A percentile compares a stretch with the other conserved stretches of the same genome.
These are phyloP conservation scores for Hyphopichia buzzinii DNA, from an alignment of 1,139 yeast genomes.

Conservation along the genomic window DNA sequence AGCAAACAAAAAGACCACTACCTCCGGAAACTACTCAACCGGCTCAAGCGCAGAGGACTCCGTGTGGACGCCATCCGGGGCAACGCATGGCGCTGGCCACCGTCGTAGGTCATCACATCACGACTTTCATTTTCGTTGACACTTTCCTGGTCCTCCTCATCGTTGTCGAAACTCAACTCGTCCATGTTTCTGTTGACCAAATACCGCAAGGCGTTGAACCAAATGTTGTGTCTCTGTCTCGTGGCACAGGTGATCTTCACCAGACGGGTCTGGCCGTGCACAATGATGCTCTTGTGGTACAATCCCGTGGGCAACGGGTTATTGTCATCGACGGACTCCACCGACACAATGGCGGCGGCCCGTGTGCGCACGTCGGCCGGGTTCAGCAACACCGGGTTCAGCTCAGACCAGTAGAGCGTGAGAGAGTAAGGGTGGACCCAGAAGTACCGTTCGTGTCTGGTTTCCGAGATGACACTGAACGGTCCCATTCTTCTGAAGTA, in stretches of 20 bases:
- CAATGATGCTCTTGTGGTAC: conserved; percentile 78
- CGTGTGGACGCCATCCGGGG: conserved; percentile 28
- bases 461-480: conserved; percentile 69
- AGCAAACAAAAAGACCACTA: no score
- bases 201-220: conserved; percentile 85
- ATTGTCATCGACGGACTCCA: conserved; percentile 77
- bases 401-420: conserved; percentile 85
- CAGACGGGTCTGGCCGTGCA: conserved; percentile 66
- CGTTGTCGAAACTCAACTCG: conserved; percentile 50
- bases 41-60: conserved; percentile 1
- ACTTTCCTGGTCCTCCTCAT: conserved; percentile 18
- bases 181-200: conserved; percentile 68
- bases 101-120: conserved; percentile 12
- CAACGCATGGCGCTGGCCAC: conserved; percentile 30
- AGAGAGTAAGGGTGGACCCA: conserved; percentile 96
- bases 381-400: conserved; percentile 74
- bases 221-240: conserved; percentile 83
- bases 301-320: conserved; percentile 91
- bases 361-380: conserved; percentile 65
- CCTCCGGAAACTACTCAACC: conserved; percentile 3
- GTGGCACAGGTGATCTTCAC: conserved; percentile 86
- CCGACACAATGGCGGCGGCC: conserved; percentile 78
- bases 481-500: conserved; percentile 80
- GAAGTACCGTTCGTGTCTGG: conserved; percentile 87
- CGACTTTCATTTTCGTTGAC: conserved; percentile 10